Evolutionary conservation across 768 basidiomycete genomes (phyloP), one percentile per base, ranked within the genome.

Genomic region (Russula emetica): DNA sequence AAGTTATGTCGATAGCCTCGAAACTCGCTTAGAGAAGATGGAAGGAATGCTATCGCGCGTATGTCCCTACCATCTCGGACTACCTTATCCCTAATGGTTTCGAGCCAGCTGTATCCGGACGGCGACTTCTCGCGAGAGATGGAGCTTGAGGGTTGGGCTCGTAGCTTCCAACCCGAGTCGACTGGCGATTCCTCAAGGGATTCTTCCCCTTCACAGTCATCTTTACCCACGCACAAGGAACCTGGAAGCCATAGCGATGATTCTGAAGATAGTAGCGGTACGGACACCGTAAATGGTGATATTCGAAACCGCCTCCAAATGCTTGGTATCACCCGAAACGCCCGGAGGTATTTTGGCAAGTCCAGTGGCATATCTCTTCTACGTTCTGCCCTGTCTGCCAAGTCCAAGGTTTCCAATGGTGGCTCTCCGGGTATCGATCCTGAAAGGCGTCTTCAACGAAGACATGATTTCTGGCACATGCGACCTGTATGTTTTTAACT

Each of bases 1-100:
- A 36, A 69, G 68, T 24, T 67, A 67, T 50, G 66, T 61, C 34
- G 66, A 69, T 22, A 69, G 62, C 20, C 62, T 69, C 26, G 68
- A 69, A 22, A 61, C 66, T 1, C 66, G 68, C 47, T 45, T 69
- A 13, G 66, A 69, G 44, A 69, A 69, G 26, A 69, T 69, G 68
- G 66, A 67, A 49, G 68, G 59, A 18, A 56, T 67, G 59, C 20
- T 69, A 32, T 60, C 61, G 0, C 67, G 61, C 24, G 68, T 69
- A 54, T n/a, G 66, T 58, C 45, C 3, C 10, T 5, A 14, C 8
- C 13, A 16, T 44, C 38, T 44, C 16, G 6, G 7, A 18, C 10
- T 34, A 1, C 8, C 28, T 30, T 28, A 1, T 3, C 24, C 49
- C 40, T 56, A 38, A 44, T 44, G 4, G 2, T 16, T 38, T 18